Conservation (phyloP, 108 stramenopile genomes). For the Skeletonema marinoi region DNA sequence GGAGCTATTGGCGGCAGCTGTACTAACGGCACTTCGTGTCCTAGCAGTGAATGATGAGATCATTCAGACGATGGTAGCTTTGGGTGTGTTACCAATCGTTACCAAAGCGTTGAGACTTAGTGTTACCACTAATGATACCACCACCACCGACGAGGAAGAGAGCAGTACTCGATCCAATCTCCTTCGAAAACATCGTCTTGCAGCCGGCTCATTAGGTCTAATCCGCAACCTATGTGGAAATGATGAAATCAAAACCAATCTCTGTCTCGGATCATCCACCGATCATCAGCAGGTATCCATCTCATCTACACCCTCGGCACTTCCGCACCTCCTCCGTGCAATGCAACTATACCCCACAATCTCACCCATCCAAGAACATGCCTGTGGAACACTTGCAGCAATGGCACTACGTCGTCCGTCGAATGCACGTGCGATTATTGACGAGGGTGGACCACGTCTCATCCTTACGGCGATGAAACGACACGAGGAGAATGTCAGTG, state of each 20-base stretch:
- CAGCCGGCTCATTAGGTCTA: slow-evolving; percentile 66
- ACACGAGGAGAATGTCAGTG: slow-evolving; percentile 55
- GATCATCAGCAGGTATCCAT: background rate
- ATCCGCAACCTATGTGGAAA: slow-evolving; percentile 86
- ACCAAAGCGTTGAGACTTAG: slow-evolving; percentile 29
- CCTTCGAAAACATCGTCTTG: slow-evolving; percentile 30
- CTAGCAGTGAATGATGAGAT: slow-evolving; percentile 88
- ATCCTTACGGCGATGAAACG: slow-evolving; percentile 74
- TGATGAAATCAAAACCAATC: slow-evolving; percentile 85
- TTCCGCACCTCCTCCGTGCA: slow-evolving; percentile 41
- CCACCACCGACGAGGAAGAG: background rate
- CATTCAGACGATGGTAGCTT: slow-evolving; percentile 80
- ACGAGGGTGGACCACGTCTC: slow-evolving; percentile 42
- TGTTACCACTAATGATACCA: background rate
- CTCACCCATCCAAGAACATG: slow-evolving; percentile 76
- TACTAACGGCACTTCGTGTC: slow-evolving; percentile 62
- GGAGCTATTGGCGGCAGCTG: slow-evolving; percentile 30
- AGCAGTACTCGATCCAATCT: background rate
- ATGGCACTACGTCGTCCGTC: slow-evolving; percentile 85
- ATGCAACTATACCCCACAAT: slow-evolving; percentile 48
- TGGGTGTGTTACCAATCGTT: slow-evolving; percentile 65
- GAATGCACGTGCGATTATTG: slow-evolving; percentile 68
- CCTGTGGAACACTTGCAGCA: slow-evolving; percentile 81
- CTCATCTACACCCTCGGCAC: slow-evolving; percentile 33
- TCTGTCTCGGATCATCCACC: slow-evolving; percentile 57